Base-by-base conservation (phyloP, 2,329 filamentous ascomycete species). In the Botryotinia narcissicola region DNA sequence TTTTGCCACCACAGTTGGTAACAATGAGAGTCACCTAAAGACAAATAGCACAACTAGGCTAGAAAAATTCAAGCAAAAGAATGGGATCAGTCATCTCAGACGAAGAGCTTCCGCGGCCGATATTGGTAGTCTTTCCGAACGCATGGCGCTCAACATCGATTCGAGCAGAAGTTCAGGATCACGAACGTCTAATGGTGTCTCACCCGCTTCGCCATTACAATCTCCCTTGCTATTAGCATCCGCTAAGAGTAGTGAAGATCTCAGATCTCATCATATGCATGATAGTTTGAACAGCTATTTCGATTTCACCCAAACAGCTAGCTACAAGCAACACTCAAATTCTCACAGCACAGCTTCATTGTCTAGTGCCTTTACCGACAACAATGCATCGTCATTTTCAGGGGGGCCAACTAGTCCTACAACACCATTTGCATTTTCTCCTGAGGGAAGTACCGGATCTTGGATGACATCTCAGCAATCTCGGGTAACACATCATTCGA, bases 51-150 rank as follows among this genome's bases (percentile, higher is more conserved):
- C 89, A 44, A 90, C 87, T 77, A 98, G 95, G 95, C 87, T 98
- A 48, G 94, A 97, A 80, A 97, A 96, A 81, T 98, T 98, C 86
- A 97, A 98, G 85, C 90, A 94, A 81, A 97, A 95, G 84, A 84
- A 83, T 25, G 85, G 78, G 7, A 78, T 81, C 54, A 74, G 73
- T 29, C 76, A 83, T 25, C 79, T 89, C 54, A 84, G 85, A 75
- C 84, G 89, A 62, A 84, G 89, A 72, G 88, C 88, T 10, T 91
- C 89, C 4, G 89, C 91, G 80, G 87, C 90, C 54, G 94, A 93
- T 80, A 72, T 72, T 61, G 44, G 64, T 35, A 72, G 71, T 60
- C 92, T 95, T 71, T 88, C 90, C 0, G 91, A 93, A 78, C 89
- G 87, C 74, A 87, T 87, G 37, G 87, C 88, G 72, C 84, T 88